A percentile compares a stretch with the other conserved stretches of the same genome.
phyloP scores from a whole-genome alignment of 441 rosid genomes.

The Arabidopsis lyrata region DNA sequence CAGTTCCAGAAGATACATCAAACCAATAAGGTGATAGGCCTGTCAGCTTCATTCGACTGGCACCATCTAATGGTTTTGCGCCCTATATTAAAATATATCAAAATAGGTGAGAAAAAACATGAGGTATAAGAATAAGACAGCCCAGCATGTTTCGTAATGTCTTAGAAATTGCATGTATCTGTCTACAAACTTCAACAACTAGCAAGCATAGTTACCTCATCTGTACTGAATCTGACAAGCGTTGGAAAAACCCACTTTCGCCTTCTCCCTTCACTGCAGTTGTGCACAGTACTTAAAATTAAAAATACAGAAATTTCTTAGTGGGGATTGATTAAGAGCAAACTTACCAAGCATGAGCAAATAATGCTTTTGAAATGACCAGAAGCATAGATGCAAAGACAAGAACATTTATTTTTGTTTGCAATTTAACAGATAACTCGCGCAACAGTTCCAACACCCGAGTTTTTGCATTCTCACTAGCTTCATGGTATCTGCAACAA shows the following conservation, averaged over 20 bases:
- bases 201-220: conserved; percentile 58
- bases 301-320: conserved; percentile 23
- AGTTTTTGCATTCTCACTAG: conserved; percentile 74
- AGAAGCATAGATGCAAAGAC: conserved; percentile 93
- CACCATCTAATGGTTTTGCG: conserved; percentile 53
- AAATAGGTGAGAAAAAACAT: conserved; percentile 22
- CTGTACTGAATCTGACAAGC: conserved; percentile 56
- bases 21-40: conserved; percentile 97
- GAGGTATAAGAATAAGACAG: conserved; percentile 15
- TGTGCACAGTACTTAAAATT: conserved; percentile 15
- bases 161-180: conserved; percentile 1
- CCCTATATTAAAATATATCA: conserved; percentile 25
- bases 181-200: neutral
- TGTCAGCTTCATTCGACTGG: conserved; percentile 62
- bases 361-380: conserved; percentile 89
- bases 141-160: conserved; percentile 5
- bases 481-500: conserved; percentile 84
- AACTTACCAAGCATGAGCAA: conserved; percentile 88
- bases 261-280: conserved; percentile 88
- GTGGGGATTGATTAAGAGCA: conserved; percentile 1
- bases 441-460: conserved; percentile 85
- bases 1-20: conserved; percentile 85
- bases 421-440: conserved; percentile 85
- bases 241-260: conserved; percentile 96
- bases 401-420: conserved; percentile 80